Conservation (phyloP, 352 stramenopile species). For the Phytophthora crassamura region DNA sequence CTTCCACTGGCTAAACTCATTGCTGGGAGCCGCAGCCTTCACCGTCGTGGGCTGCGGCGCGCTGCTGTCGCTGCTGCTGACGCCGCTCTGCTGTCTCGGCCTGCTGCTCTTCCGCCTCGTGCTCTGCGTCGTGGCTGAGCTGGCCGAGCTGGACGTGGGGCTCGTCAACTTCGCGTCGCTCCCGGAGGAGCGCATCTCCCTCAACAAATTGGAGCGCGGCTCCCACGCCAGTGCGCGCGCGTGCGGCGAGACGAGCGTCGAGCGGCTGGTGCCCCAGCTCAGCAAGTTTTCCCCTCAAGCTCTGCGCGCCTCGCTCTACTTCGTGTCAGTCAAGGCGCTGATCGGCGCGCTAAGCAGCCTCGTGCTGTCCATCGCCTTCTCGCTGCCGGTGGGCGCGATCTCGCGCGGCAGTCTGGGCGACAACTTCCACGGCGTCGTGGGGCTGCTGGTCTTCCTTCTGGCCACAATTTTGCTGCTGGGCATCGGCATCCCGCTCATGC, state of each 20-base stretch:
- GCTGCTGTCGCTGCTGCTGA: constrained; percentile 45
- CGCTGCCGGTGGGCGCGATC: constrained; percentile 51
- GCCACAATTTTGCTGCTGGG: constrained; percentile 53
- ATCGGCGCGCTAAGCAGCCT: constrained; percentile 59
- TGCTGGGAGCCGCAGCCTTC: constrained; percentile 54
- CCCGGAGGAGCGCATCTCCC: constrained; percentile 55
- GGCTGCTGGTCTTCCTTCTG: constrained; percentile 54
- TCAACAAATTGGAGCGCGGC: constrained; percentile 40
- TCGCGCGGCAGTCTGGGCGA: constrained; percentile 42
- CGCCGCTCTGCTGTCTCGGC: constrained; percentile 65
- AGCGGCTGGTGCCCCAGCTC: constrained; percentile 62
- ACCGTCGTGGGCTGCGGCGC: constrained; percentile 47
- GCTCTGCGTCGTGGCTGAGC: constrained; percentile 54
- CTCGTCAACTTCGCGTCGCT: constrained; percentile 75
- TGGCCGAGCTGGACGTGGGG: constrained; percentile 64
- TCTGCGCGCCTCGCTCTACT: constrained; percentile 63
- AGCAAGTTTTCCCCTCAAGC: constrained; percentile 47
- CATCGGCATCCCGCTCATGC: constrained; percentile 64
- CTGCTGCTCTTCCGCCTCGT: constrained; percentile 62
- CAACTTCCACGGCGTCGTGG: constrained; percentile 50
- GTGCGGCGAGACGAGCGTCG: constrained; percentile 36
- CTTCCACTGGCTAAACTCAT: constrained; percentile 68
- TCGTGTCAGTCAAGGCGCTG: constrained; percentile 65
- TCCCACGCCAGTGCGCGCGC: constrained; percentile 48
- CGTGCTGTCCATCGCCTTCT: constrained; percentile 61